These are phyloP conservation scores for Thielaviopsis punctulata DNA, from an alignment of 2,329 filamentous ascomycete species.

Conservation along the genomic window DNA sequence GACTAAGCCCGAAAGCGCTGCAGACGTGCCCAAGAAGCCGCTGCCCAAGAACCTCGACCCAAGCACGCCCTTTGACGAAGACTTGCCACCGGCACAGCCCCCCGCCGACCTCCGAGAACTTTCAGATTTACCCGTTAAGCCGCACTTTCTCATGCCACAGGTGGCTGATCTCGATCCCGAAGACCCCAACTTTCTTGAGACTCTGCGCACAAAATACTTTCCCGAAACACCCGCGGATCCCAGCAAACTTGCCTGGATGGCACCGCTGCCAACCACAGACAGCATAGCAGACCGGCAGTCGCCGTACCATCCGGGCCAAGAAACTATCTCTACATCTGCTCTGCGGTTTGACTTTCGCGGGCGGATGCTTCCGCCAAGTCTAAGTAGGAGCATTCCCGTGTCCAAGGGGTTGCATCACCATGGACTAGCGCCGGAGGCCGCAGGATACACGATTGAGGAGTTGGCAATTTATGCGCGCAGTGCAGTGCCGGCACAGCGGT, in stretches of 20 bases:
- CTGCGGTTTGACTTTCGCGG: conserved; percentile 84
- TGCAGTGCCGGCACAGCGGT: conserved; percentile 69
- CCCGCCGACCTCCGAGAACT: conserved; percentile 27
- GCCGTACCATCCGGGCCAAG: conserved; percentile 65
- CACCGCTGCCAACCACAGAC: conserved; percentile 47
- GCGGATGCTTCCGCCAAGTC: conserved; percentile 57
- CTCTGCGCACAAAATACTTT: conserved; percentile 87
- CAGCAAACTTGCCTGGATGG: conserved; percentile 79
- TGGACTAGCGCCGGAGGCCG: conserved; percentile 77
- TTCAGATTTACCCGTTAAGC: conserved; percentile 23
- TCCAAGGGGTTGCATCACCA: conserved; percentile 83
- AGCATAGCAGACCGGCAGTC: conserved; percentile 50
- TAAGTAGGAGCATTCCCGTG: conserved; percentile 56
- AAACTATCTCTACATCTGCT: conserved; percentile 53
- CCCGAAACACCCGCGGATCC: conserved; percentile 74
- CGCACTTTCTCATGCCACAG: conserved; percentile 45
- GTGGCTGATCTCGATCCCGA: conserved; percentile 63
- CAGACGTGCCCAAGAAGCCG: background rate
- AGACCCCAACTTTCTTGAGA: conserved; percentile 65
- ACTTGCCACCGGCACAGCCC: conserved; percentile 25
- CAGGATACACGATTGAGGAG: conserved; percentile 84
- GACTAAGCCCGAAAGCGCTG: background rate
- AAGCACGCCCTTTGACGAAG: conserved; percentile 22
- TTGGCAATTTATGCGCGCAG: conserved; percentile 66
- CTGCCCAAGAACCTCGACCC: conserved; percentile 13